Conservation (phyloP, 1,284 basidiomycete species). For the Trametes versicolor region DNA sequence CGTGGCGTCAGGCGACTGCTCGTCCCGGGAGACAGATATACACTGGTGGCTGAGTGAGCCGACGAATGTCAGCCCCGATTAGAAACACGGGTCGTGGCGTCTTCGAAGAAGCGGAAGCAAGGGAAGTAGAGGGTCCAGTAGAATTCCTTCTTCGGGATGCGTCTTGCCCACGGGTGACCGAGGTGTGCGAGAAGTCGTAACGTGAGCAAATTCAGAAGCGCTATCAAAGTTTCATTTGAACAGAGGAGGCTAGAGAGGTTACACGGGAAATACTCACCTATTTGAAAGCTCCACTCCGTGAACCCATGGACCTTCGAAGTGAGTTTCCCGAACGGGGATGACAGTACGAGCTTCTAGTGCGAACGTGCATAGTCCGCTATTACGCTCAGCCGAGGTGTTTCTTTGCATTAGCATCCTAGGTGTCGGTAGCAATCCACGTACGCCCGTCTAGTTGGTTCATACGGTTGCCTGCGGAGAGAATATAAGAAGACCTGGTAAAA, state of each 20-base stretch:
- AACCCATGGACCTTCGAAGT: background rate
- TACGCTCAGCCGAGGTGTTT: background rate
- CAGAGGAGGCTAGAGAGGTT: slow-evolving; percentile 25
- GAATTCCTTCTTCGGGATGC: slow-evolving; percentile 10
- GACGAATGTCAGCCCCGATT: slow-evolving; percentile 8
- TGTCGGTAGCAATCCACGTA: background rate
- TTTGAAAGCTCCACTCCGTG: slow-evolving; percentile 11
- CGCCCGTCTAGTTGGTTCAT: background rate
- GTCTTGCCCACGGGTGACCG: slow-evolving; percentile 28
- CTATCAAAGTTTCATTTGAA: slow-evolving; percentile 33
- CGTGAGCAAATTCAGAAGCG: slow-evolving; percentile 24
- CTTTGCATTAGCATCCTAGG: background rate
- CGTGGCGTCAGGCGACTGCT: slow-evolving; percentile 14
- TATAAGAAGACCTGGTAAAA: too few species aligned
- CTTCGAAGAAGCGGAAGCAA: slow-evolving; percentile 16
- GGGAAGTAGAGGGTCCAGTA: slow-evolving; percentile 16
- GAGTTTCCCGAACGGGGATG: background rate
- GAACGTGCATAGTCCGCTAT: background rate
- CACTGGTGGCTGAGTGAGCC: slow-evolving; percentile 13
- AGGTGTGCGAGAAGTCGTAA: slow-evolving; percentile 28
- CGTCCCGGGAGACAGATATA: slow-evolving; percentile 6
- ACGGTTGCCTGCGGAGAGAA: too few species aligned
- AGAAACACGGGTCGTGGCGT: slow-evolving; percentile 2
- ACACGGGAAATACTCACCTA: slow-evolving; percentile 16
- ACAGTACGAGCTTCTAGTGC: slow-evolving; percentile 13